Base-by-base conservation (phyloP, 2,329 filamentous ascomycete species). In the Xylariaceae sp. region DNA sequence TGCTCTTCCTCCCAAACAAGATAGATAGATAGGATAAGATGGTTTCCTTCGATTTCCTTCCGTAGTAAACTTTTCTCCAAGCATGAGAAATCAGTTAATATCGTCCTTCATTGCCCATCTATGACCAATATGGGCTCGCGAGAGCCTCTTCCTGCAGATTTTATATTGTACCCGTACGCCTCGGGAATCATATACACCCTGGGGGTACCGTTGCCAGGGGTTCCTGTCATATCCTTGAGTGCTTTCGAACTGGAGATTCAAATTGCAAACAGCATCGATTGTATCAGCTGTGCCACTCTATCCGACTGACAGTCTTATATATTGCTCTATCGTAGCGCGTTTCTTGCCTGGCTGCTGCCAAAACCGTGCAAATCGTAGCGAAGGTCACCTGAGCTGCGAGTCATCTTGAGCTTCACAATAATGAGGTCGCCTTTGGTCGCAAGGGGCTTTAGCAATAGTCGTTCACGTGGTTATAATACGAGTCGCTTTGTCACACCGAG, bases 61-160 rank as follows among this genome's bases (percentile, higher is more conserved):
- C 23, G 23, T 30, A 30, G 23, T 30, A 30, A 30, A 30, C 23
- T 30, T 30, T 30, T 30, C 23, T 30, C 39, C 34, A 34, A 11
- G 45, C 50, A 39, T 53, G 18, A 8, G 45, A 39, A 39, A 55
- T 30, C 55, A 54, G 13, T 52, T 8, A 42, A 42, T 45, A 37
- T 37, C 35, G 52, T 52, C 11, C 23, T 50, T 39, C 55, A 39
- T 51, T 50, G 47, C 56, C 34, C 18, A 48, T 37, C 34, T 30
- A 51, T 53, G 47, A 49, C 17, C 23, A 52, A 56, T 18, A 58
- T 55, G 53, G 53, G 47, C 23, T 11, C 39, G 30, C 47, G 44
- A 57, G 53, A 55, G 54, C 55, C 44, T 50, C 30, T 57, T 39
- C 42, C 15, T 48, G 42, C 15, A 47, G 18, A 56, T 37, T 59